phyloP scores from a whole-genome alignment of 2,329 filamentous ascomycete genomes.

The Cladosporium oxysporum region DNA sequence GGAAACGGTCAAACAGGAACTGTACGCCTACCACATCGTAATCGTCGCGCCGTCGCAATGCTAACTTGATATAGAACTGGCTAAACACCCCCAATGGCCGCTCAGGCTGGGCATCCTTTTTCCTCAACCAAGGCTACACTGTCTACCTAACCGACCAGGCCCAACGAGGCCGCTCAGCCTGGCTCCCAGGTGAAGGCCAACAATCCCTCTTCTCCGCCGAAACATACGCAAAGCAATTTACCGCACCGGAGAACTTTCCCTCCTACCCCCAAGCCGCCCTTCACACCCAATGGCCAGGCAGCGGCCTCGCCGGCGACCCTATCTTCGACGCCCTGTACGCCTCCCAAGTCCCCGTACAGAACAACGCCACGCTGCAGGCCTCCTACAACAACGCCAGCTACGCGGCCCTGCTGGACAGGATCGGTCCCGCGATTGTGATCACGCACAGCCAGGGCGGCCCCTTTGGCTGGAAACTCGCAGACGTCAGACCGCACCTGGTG shows the following conservation, averaged over 20 bases:
- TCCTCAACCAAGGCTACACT: slow-evolving; percentile 48
- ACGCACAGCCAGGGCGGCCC: slow-evolving; percentile 54
- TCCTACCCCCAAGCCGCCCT: slow-evolving; percentile 46
- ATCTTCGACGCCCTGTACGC: slow-evolving; percentile 54
- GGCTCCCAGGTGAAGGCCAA: slow-evolving; percentile 24
- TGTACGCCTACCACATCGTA: slow-evolving; percentile 31
- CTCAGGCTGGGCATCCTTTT: slow-evolving; percentile 51
- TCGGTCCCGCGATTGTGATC: slow-evolving; percentile 49
- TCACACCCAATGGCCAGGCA: slow-evolving; percentile 48
- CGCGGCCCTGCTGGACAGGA: slow-evolving; percentile 44
- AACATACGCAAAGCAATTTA: slow-evolving; percentile 39
- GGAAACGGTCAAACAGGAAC: slow-evolving; percentile 47
- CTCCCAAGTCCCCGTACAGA: slow-evolving; percentile 44
- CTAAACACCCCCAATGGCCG: slow-evolving; percentile 52
- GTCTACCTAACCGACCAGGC: slow-evolving; percentile 49
- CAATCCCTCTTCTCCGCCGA: slow-evolving; percentile 28
- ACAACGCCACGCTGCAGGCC: slow-evolving; percentile 37
- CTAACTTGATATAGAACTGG: slow-evolving; percentile 39
- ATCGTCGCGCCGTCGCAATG: too few relatives aligned
- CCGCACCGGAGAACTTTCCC: slow-evolving; percentile 38
- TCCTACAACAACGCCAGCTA: slow-evolving; percentile 22
- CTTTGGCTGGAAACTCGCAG: slow-evolving; percentile 51
- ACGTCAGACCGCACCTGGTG: slow-evolving; percentile 51
- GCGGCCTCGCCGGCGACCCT: slow-evolving; percentile 44
- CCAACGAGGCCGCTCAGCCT: slow-evolving; percentile 37